phyloP scores from a whole-genome alignment of 768 basidiomycete genomes.

The Pleurotus giganteus region DNA sequence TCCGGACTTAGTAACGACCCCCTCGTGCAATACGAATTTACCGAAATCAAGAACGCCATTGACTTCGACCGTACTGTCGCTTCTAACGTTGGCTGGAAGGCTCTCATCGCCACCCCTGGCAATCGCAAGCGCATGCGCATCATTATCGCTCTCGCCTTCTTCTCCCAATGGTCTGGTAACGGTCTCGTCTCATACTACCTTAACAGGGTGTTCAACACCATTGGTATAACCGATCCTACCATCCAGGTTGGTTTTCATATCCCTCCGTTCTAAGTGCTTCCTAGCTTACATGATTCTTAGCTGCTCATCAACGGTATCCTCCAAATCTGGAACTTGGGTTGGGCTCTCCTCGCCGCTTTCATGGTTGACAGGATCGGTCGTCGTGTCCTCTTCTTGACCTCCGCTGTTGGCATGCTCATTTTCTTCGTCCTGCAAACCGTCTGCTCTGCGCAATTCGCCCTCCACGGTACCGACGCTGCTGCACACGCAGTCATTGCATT shows the following conservation, averaged over 20 bases:
- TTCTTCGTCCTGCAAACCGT: slow-evolving; percentile 71
- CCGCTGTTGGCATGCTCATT: slow-evolving; percentile 54
- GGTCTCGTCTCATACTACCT: slow-evolving; percentile 86
- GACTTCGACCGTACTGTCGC: slow-evolving; percentile 63
- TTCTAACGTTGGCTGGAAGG: slow-evolving; percentile 64
- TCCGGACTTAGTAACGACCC: slow-evolving; percentile 46
- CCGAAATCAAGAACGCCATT: slow-evolving; percentile 80
- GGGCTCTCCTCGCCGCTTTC: slow-evolving; percentile 56
- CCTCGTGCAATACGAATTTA: slow-evolving; percentile 70
- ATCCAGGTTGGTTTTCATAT: slow-evolving; percentile 34
- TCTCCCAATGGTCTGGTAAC: slow-evolving; percentile 86
- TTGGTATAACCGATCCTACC: slow-evolving; percentile 60
- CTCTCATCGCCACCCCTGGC: slow-evolving; percentile 63
- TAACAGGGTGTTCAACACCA: slow-evolving; percentile 64
- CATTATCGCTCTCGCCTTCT: slow-evolving; percentile 76
- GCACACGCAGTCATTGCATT: slow-evolving; percentile 77
- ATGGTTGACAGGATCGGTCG: slow-evolving; percentile 68
- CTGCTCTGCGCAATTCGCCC: slow-evolving; percentile 56
- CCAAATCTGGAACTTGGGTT: slow-evolving; percentile 76
- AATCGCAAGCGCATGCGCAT: slow-evolving; percentile 77
- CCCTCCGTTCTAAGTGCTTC: slow-evolving; percentile 12
- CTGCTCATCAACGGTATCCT: slow-evolving; percentile 85
- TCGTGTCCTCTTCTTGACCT: slow-evolving; percentile 67
- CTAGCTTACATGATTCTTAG: slow-evolving; percentile 32
- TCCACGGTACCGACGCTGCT: slow-evolving; percentile 37